Evolutionary conservation across 495 filamentous ascomycete species (phyloP), one percentile per base, ranked within the genome.

Genomic region (Opeltia flavorubescens): DNA sequence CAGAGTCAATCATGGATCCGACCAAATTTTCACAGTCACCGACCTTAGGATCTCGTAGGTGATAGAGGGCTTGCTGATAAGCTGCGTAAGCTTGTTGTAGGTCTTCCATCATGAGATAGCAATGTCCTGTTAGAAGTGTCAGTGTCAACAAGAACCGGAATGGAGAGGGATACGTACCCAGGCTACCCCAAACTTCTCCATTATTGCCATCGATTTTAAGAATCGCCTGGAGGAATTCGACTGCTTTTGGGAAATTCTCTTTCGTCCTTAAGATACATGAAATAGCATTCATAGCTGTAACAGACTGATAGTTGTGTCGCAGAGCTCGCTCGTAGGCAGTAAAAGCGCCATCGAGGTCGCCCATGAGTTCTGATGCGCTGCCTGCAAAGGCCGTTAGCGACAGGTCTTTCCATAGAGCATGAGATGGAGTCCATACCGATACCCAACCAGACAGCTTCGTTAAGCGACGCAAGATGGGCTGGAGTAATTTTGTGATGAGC

Each of bases 21-120:
- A n/a, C n/a, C n/a, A n/a, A n/a, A n/a, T n/a, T n/a, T n/a, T n/a
- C n/a, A 17, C 4, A 9, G 15, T 65, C 5, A 44, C 67, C 51
- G 65, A 94, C 88, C 76, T 96, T 96, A 1, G 91, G 89, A 64
- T 96, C 89, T 28, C 80, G 80, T 33, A 99, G 69, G 65, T 96
- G 88, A 52, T 94, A 89, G 12, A 99, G 66, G 11, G 91, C 91
- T 56, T 88, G 83, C 61, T 99, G 91, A 59, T 99, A 99, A 2
- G 91, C 93, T n/a, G 83, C 81, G 60, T 99, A 99, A 2, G 91
- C 91, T 57, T 95, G 85, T 62, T 96, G 91, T 27, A 99, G 62
- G 54, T 99, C 89, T 53, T 99, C 91, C 88, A 96, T 94, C 91
- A 99, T 99, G 20, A 99, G 70, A 57, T 86, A 93, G 62, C 91